These are phyloP conservation scores for Panicum hallii DNA, from an alignment of 202 grass and related monocot genomes.

Conservation along the genomic window DNA sequence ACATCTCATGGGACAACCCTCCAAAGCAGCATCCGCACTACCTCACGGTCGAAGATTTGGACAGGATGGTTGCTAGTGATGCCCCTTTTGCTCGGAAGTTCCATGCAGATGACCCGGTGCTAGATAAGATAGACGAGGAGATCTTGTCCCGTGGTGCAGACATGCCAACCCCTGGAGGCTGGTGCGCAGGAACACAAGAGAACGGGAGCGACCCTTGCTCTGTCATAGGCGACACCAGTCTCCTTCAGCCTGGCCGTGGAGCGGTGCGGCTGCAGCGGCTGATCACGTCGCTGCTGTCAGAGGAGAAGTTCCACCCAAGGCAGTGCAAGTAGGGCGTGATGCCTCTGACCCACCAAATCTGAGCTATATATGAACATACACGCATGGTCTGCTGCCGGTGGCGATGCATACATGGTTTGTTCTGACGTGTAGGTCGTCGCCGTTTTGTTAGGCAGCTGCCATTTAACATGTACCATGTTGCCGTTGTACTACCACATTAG, in stretches of 20 bases:
- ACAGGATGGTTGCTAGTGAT: conserved; percentile 69
- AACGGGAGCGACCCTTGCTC: conserved; percentile 78
- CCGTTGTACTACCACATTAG: conserved; percentile 1
- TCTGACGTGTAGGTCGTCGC: background rate
- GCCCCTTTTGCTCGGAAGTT: conserved; percentile 91
- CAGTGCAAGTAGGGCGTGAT: conserved; percentile 71
- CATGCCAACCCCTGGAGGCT: conserved; percentile 73
- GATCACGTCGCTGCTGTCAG: conserved; percentile 56
- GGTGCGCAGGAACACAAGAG: conserved; percentile 60
- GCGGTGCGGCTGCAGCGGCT: conserved; percentile 71
- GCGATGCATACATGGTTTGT: background rate
- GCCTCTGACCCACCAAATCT: conserved; percentile 23
- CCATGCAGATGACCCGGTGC: conserved; percentile 61
- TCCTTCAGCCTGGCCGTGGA: conserved; percentile 66
- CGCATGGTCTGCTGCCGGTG: conserved; percentile 36
- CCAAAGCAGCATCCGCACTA: conserved; percentile 92
- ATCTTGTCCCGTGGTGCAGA: conserved; percentile 53
- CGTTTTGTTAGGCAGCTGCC: conserved; percentile 40
- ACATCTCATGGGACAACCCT: conserved; percentile 92
- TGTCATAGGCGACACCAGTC: conserved; percentile 55
- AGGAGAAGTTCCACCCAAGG: conserved; percentile 84
- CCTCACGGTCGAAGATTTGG: conserved; percentile 57
- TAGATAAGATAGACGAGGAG: conserved; percentile 69
- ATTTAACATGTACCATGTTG: conserved; percentile 25
- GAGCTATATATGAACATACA: conserved; percentile 1